Evolutionary conservation across 345 rosid species (phyloP).

Genomic region (Eucalyptus camaldulensis): DNA sequence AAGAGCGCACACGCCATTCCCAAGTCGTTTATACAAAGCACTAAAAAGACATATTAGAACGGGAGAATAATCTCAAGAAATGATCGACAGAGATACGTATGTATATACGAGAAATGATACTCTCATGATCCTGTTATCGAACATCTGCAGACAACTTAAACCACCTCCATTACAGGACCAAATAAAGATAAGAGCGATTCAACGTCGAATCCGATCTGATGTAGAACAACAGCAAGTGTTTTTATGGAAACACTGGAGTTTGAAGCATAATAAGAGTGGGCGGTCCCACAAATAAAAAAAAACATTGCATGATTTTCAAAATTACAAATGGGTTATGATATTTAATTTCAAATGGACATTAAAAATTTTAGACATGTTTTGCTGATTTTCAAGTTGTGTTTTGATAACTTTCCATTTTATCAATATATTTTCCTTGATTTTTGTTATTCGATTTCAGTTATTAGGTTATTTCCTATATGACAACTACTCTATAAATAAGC

Average conservation of each 20-base stretch:
- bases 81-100: neutral
- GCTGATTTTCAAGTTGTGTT: fast-evolving
- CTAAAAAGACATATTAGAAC: neutral
- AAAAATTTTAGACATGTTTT: fast-evolving
- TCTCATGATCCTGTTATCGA: neutral
- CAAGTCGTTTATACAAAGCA: neutral
- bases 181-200: neutral
- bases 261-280: fast-evolving
- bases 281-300: fast-evolving
- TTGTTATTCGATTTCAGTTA: no score
- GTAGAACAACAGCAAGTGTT: no score
- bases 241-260: no score
- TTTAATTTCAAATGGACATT: no score
- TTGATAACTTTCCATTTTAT: no score
- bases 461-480: no score
- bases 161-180: neutral
- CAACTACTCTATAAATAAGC: no score
- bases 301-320: fast-evolving
- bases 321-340: no score
- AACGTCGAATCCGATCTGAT: neutral
- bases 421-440: no score
- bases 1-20: neutral
- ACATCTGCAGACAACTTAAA: neutral
- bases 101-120: neutral
- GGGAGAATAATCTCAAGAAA: neutral